Evolutionary conservation across 2,329 filamentous ascomycete genomes (phyloP), one percentile per base, ranked within the genome.

Genomic region (Fusarium duplospermum): DNA sequence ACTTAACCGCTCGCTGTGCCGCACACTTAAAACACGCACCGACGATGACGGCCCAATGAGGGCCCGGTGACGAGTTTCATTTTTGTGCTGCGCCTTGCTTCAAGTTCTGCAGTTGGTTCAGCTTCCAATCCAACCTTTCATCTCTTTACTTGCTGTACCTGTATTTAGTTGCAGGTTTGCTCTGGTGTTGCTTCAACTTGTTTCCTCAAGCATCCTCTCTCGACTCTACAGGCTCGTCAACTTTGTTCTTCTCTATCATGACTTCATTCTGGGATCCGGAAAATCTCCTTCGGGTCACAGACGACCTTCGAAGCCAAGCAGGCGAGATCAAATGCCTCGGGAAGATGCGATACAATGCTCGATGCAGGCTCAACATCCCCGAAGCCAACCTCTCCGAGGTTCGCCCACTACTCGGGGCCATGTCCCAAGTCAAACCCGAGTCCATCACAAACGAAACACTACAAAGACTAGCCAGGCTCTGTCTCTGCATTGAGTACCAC

Each of bases 271-370:
- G 67, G 67, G 50, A 68, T 45, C 35, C 67, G 33, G 64, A 14
- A 16, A 18, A 59, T n/a, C 29, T 69, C 20, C 22, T 69, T 0
- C 67, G 68, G 13, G 18, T 69, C 18, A 67, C 65, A 1, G 50
- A 64, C 24, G 35, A 24, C 2, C 24, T 52, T 1, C 54, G 65
- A 20, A 52, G 57, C 6, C 27, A 18, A 2, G 27, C 31, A 0
- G 50, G 52, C 11, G 64, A 36, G 13, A 20, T 67, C 3, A 63
- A 9, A 16, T 69, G 67, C 8, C 24, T 69, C 10, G 67, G 57
- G 2, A 40, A n/a, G 10, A 40, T 5, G 4, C 36, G 36, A 6
- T 7, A 11, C 18, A 5, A 40, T 40, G 40, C 14, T 10, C 58
- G 67, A 11, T 69, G 67, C 65, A 42, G 10, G 6, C 27, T n/a